phyloP scores from a whole-genome alignment of 1,139 yeast species.

The Protomyces inundatus region DNA sequence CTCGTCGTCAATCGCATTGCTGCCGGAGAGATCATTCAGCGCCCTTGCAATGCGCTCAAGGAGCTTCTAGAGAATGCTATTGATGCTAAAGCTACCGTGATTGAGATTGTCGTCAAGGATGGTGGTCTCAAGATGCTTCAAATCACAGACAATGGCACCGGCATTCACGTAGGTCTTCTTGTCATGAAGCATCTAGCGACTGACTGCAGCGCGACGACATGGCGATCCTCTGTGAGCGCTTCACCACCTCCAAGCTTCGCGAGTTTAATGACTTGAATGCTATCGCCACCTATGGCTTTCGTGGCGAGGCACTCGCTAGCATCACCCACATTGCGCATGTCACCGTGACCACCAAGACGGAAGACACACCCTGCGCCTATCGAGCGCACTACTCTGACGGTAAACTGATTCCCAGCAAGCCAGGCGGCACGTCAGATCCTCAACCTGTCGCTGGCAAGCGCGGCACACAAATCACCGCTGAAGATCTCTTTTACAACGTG shows the following conservation, averaged over 20 bases:
- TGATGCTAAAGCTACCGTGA: slow-evolving; percentile 63
- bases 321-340: slow-evolving; percentile 60
- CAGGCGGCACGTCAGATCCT: slow-evolving; percentile 46
- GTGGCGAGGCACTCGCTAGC: slow-evolving; percentile 77
- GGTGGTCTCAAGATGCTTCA: slow-evolving; percentile 59
- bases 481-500: slow-evolving; percentile 82
- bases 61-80: slow-evolving; percentile 75
- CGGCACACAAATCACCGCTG: slow-evolving; percentile 73
- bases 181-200: slow-evolving; percentile 32
- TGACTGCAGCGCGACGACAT: slow-evolving; percentile 50
- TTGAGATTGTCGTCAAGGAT: slow-evolving; percentile 61
- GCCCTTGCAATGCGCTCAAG: slow-evolving; percentile 79
- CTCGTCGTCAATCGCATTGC: slow-evolving; percentile 85
- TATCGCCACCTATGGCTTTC: slow-evolving; percentile 62
- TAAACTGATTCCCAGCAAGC: slow-evolving; percentile 34
- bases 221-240: slow-evolving; percentile 55
- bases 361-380: slow-evolving; percentile 59
- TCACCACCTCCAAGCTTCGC: slow-evolving; percentile 66
- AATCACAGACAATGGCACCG: slow-evolving; percentile 72
- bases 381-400: slow-evolving; percentile 39
- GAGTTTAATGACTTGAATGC: slow-evolving; percentile 49
- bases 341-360: slow-evolving; percentile 70
- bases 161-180: slow-evolving; percentile 45
- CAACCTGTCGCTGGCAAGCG: slow-evolving; percentile 77
- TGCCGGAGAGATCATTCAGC: slow-evolving; percentile 93